Percentiles rank a stretch among this genome's conserved stretches.
These are phyloP conservation scores for Pseudogymnoascus verrucosus DNA, from an alignment of 2,329 filamentous ascomycete species.

Conservation along the genomic window DNA sequence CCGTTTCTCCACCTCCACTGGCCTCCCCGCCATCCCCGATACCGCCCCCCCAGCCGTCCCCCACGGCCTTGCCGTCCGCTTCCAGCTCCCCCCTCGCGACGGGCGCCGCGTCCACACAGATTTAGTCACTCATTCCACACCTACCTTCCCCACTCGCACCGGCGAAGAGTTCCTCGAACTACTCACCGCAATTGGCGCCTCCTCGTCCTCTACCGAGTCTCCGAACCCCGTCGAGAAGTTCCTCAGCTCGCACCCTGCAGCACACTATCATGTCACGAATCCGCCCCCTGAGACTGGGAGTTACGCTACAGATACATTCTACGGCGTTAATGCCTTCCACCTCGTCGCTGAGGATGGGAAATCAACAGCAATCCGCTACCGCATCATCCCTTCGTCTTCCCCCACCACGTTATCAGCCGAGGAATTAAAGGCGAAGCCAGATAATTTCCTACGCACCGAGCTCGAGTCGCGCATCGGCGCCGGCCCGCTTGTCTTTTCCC, in stretches of 20 bases:
- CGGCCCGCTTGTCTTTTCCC: conserved; percentile 36
- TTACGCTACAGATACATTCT: conserved; percentile 42
- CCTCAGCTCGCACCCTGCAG: conserved; percentile 38
- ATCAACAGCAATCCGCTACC: conserved; percentile 40
- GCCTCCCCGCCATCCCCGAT: conserved; percentile 43
- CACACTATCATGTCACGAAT: conserved; percentile 38
- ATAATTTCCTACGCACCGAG: conserved; percentile 43
- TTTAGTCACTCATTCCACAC: conserved; percentile 44
- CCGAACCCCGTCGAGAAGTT: conserved; percentile 31
- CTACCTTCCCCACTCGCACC: conserved; percentile 43
- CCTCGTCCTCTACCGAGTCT: conserved; percentile 21
- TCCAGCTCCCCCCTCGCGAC: conserved; percentile 32
- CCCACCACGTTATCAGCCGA: conserved; percentile 32
- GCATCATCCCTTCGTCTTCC: conserved; percentile 39
- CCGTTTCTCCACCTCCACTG: conserved; percentile 45
- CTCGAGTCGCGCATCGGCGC: conserved; percentile 31
- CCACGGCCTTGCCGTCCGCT: conserved; percentile 41
- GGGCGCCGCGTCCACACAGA: conserved; percentile 44
- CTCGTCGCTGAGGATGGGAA: conserved; percentile 34
- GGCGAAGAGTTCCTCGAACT: conserved; percentile 46
- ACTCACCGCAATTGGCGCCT: conserved; percentile 33
- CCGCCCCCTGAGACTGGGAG: conserved; percentile 43
- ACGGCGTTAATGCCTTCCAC: conserved; percentile 41
- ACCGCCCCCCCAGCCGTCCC: conserved; percentile 39
- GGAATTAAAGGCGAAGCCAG: conserved; percentile 30